phyloP scores from a whole-genome alignment of 225 moss, liverwort and hornwort genomes.

The Takakia lepidozioides region DNA sequence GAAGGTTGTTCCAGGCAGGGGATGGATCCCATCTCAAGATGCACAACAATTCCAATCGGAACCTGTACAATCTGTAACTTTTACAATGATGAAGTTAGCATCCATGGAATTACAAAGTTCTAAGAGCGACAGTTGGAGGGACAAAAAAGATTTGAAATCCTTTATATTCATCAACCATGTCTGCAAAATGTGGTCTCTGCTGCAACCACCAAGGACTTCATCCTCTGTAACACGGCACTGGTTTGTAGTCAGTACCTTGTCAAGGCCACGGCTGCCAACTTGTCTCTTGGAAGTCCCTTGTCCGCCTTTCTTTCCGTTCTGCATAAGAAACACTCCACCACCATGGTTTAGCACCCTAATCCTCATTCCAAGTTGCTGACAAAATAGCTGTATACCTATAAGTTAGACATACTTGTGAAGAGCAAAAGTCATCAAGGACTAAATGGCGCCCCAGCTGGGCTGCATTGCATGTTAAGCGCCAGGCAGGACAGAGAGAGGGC shows the following conservation, averaged over 20 bases:
- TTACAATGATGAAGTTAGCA: no score
- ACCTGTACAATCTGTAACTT: constrained; percentile 82
- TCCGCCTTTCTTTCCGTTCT: constrained; percentile 78
- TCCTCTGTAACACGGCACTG: no score
- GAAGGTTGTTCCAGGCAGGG: constrained; percentile 51
- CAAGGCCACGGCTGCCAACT: constrained; percentile 83
- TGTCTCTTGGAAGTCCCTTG: constrained; percentile 82
- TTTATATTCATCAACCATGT: no score
- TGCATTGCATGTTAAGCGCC: no score
- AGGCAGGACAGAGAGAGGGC: no score
- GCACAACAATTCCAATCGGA: constrained; percentile 88
- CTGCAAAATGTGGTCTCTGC: no score
- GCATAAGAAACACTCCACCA: constrained; percentile 13
- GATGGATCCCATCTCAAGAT: constrained; percentile 67
- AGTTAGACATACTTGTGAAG: not conserved
- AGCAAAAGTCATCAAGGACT: constrained; percentile 9
- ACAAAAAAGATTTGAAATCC: no score
- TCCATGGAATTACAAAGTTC: no score
- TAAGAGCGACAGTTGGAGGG: no score
- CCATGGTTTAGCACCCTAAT: not conserved
- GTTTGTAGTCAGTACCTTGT: constrained; percentile 80
- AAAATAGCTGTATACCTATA: not conserved
- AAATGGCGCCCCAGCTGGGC: no score
- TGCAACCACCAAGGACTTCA: no score
- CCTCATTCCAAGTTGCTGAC: not conserved